Percentiles rank a stretch among this genome's conserved stretches.
Conservation (phyloP, 2,329 filamentous ascomycete species). For the Orbilia blumenaviensis region DNA sequence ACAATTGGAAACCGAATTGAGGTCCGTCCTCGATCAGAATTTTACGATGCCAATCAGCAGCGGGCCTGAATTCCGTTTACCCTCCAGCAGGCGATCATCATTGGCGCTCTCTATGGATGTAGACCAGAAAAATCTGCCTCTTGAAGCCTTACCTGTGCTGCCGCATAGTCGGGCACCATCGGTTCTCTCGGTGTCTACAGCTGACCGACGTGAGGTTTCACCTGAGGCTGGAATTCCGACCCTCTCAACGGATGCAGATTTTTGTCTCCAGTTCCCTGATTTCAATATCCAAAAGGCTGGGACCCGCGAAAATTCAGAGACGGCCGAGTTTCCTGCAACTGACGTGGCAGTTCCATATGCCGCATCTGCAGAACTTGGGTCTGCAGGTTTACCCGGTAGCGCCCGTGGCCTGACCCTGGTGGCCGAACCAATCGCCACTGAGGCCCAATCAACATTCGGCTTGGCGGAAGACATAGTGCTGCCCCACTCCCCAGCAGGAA, state of each 20-base stretch:
- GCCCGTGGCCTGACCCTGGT: slow-evolving; percentile 14
- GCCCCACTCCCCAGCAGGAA: slow-evolving; percentile 21
- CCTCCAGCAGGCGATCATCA: slow-evolving; percentile 16
- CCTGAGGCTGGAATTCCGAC: neutral
- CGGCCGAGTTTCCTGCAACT: neutral
- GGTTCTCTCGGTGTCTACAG: neutral
- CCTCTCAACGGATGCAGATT: neutral
- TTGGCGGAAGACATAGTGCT: slow-evolving; percentile 3
- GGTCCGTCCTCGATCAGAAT: neutral
- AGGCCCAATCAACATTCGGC: neutral
- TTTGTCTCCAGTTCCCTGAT: neutral
- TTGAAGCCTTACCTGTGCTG: neutral
- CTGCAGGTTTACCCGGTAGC: slow-evolving; percentile 19
- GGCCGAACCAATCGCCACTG: neutral
- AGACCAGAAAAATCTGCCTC: too few relatives aligned
- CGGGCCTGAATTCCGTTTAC: neutral
- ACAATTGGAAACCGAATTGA: neutral
- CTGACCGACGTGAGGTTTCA: neutral
- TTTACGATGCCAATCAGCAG: neutral
- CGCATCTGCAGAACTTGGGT: slow-evolving; percentile 4
- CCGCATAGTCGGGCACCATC: slow-evolving; percentile 29
- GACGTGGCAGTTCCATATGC: slow-evolving; percentile 17
- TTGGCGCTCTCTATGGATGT: neutral
- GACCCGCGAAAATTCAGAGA: neutral
- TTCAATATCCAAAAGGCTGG: neutral